phyloP scores from a whole-genome alignment of 2,329 filamentous ascomycete genomes.

The Triangularia setosa region DNA sequence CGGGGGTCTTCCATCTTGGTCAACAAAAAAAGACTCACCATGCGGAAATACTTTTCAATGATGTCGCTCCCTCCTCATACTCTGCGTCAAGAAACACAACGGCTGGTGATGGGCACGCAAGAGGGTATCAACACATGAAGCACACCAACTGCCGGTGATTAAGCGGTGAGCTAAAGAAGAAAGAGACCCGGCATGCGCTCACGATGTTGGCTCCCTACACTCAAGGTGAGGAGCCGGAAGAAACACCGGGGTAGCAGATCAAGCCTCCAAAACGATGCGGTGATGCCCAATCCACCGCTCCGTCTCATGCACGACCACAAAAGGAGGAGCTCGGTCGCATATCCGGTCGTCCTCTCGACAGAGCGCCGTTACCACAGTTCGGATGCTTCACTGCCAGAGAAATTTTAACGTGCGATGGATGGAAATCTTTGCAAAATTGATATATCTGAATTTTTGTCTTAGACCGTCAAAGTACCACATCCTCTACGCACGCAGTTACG shows the following conservation, averaged over 20 bases:
- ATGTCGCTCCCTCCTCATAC: not conserved
- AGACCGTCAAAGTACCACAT: conserved; percentile 12
- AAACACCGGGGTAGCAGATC: conserved; percentile 9
- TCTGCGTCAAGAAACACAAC: not conserved
- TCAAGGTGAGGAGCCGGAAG: conserved; percentile 16
- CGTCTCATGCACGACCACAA: conserved; percentile 15
- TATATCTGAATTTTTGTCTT: conserved; percentile 10
- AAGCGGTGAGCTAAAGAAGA: conserved; percentile 19
- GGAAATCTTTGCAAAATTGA: not conserved
- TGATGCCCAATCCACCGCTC: conserved; percentile 22
- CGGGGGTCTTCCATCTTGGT: not conserved
- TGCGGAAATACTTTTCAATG: not conserved
- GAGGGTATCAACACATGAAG: conserved; percentile 15
- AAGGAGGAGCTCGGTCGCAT: conserved; percentile 17
- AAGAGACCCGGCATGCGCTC: conserved; percentile 17
- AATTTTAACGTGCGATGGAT: not conserved
- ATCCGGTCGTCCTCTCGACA: conserved; percentile 10
- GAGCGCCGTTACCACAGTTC: not conserved
- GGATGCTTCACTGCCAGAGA: conserved; percentile 1
- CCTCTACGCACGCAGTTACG: conserved; percentile 12
- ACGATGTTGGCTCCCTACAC: conserved; percentile 18
- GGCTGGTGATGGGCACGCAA: conserved; percentile 8
- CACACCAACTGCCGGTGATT: conserved; percentile 9
- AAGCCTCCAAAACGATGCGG: conserved; percentile 19
- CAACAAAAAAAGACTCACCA: not conserved